Base-by-base conservation (phyloP, 805 yeast genomes). In the Spathaspora passalidarum region DNA sequence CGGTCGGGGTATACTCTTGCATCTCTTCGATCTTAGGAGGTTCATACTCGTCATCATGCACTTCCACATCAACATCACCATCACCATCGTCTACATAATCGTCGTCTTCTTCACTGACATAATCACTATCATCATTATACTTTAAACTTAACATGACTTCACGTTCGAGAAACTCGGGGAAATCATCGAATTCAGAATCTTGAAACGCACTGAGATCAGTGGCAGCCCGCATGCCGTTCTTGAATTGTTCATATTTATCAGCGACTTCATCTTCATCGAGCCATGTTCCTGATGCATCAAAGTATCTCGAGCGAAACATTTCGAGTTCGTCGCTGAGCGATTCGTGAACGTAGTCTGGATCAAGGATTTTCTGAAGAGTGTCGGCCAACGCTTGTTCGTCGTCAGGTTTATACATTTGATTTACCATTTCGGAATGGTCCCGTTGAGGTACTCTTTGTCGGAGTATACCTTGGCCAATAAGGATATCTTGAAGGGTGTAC, bases 131-230 rank as follows among this genome's bases (percentile, higher is more conserved):
- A 38, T 56, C 53, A n/a, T 52, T 50, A 16, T 55, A 45, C 11
- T 20, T 42, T 38, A 26, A 21, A 20, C 35, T 42, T 36, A 45
- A 22, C 11, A 49, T 38, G 1, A 51, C 46, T 32, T 49, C 49
- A 39, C 40, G 42, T 19, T 45, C 43, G 11, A 52, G 38, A 36
- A 52, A 52, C 56, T 84, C 89, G 53, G 83, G 79, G 56, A 84
- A 84, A 54, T 84, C 88, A 56, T 83, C 88, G 52, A 82, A 87
- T 54, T 79, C 81, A 7, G 82, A 78, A 44, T 69, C 77, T 14
- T 71, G 21, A 18, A 46, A 46, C 6, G 32, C 46, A 21, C 39
- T 21, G 34, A 22, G 25, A 18, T 40, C 41, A n/a, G n/a, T 25
- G n/a, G 22, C 39, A 14, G 37, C 14, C 25, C 23, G 8, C 11